phyloP scores from a whole-genome alignment of 1,284 basidiomycete genomes.

The Exobasidium rhododendri region DNA sequence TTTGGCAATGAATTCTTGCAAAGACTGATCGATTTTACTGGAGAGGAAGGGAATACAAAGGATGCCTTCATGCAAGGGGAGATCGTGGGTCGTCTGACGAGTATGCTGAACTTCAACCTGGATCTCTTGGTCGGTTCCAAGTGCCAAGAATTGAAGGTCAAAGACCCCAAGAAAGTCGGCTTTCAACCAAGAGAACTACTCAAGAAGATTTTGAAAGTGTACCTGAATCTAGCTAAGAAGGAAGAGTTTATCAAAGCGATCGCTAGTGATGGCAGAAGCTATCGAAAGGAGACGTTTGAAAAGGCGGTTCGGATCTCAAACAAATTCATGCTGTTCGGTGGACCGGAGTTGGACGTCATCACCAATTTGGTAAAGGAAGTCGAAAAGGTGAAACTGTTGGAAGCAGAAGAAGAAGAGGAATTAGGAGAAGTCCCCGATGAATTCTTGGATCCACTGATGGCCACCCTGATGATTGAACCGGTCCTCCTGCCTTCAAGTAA shows the following conservation, averaged over 20 bases:
- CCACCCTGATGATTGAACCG: slow-evolving; percentile 91
- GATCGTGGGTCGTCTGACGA: slow-evolving; percentile 90
- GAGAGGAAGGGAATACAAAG: slow-evolving; percentile 66
- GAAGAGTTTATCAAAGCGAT: slow-evolving; percentile 81
- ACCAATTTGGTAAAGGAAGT: slow-evolving; percentile 73
- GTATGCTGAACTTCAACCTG: slow-evolving; percentile 95
- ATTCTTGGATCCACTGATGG: slow-evolving; percentile 88
- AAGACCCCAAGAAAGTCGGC: slow-evolving; percentile 80
- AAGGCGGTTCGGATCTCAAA: slow-evolving; percentile 71
- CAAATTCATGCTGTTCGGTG: slow-evolving; percentile 70
- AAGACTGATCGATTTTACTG: slow-evolving; percentile 85
- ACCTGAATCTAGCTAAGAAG: slow-evolving; percentile 79
- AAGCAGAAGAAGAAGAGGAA: slow-evolving; percentile 79
- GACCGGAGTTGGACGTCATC: slow-evolving; percentile 74
- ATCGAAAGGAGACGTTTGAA: slow-evolving; percentile 79
- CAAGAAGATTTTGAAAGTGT: slow-evolving; percentile 84
- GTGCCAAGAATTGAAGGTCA: slow-evolving; percentile 74
- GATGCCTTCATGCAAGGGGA: slow-evolving; percentile 93
- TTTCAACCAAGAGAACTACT: slow-evolving; percentile 83
- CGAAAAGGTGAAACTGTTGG: slow-evolving; percentile 75
- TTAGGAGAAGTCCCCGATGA: slow-evolving; percentile 92
- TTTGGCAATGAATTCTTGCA: slow-evolving; percentile 83
- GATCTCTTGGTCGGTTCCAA: slow-evolving; percentile 82
- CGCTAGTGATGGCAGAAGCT: slow-evolving; percentile 87
- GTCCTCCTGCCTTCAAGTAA: slow-evolving; percentile 83